Evolutionary conservation across 208 protist genomes (phyloP), one percentile per base, ranked within the genome.

Genomic region (Acanthamoeba pearcei): DNA sequence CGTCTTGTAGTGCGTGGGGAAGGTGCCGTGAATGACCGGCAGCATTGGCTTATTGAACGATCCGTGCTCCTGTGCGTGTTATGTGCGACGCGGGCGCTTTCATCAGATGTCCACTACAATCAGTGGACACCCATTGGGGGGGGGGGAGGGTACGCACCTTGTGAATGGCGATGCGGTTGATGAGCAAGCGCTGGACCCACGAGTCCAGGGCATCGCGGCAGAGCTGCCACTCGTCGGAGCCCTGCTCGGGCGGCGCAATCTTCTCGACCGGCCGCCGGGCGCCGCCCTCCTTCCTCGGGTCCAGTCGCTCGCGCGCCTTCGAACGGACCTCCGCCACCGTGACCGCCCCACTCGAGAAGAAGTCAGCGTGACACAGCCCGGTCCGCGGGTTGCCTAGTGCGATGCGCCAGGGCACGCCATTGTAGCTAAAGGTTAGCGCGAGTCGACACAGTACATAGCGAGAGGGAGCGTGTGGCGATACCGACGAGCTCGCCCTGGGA

Each of bases 21-120:
- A 70, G 49, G 90, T 94, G 27, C 90, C 90, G 51, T 94, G 90
- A 17, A 94, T 70, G 24, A 83, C 27, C 12, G 90, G 90, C n/a
- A 94, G 68, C 85, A 91, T 76, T 5, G 85, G 85, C 64, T 76
- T 74, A n/a, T 68, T 74, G 64, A 76, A 91, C 32, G 60, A 76
- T 27, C 85, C 85, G 32, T 74, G 35, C 29, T 91, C 85, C 85
- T 91, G 80, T n/a, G 22, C 24, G 35, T 38, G 57, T 64, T n/a
- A 19, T 64, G 5, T 27, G 57, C 22, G 57, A 17, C 3, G 76
- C n/a, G 2, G 1, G 35, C 0, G 35, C 35, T 38, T 38, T 42
- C 38, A 42, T 42, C 1, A 42, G 38, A 42, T 2, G n/a, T n/a
- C n/a, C 9, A 83, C 15, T 5, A 83, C 22, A 83, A 55, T 12